Base-by-base conservation (phyloP, 108 stramenopile species). In the Nannochloropsis gaditana region DNA sequence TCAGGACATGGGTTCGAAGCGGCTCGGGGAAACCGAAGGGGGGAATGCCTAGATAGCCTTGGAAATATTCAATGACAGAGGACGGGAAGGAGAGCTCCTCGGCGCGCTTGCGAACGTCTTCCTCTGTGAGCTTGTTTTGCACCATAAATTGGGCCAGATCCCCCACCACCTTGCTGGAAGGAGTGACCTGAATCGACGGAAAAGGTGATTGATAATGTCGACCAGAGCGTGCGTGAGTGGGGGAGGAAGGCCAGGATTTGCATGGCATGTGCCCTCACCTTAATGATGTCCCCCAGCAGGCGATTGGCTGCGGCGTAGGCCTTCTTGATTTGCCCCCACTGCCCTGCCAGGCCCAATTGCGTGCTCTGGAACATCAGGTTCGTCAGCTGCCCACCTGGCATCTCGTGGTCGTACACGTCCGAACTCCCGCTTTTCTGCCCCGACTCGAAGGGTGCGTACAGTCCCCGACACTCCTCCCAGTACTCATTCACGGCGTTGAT, bases 71-170 rank as follows among this genome's bases (percentile, higher is more conserved):
- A 80, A 98, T 92, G 41, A 98, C 96, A 45, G 92, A 92, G 43
- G 91, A 92, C 45, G 97, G 97, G 88, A 97, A 98, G 47, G 93
- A 90, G 17, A 98, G 92, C 43, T 89, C 90, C 82, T 96, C 94
- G 6, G 96, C 97, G 86, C 92, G 91, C 41, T 95, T 93, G 44
- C 94, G 86, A 9, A 97, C 94, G 43, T 96, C 95, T 84, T 94
- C 90, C 83, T 96, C 96, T 10, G 94, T 93, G 21, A 97, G 90
- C 43, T 95, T 90, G 86, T 98, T 95, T 41, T 95, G 93, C 19
- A 97, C 97, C 88, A 99, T 92, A 91, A 97, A 97, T 89, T 97
- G 95, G 5, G 98, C 98, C 45, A 99, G 89, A 91, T 99, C 98
- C 45, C 98, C 98, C 11, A 94, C 94, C 9, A 96, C 96, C 94